Evolutionary conservation across 305 asterid genomes (phyloP).

Genomic region (Solanum hybrid): DNA sequence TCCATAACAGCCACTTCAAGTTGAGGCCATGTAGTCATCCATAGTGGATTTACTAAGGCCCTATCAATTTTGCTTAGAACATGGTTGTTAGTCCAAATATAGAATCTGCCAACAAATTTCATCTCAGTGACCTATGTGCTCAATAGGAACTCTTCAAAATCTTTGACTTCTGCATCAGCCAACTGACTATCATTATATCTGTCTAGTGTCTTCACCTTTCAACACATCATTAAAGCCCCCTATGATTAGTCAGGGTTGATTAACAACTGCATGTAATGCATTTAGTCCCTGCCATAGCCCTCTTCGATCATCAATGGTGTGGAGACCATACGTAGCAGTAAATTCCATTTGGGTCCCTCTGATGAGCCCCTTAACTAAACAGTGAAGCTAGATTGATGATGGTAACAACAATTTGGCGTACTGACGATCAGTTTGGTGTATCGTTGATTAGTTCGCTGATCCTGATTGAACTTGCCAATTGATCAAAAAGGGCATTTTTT

Average conservation of each 20-base stretch:
- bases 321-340: not conserved
- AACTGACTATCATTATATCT: not conserved
- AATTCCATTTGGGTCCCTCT: not conserved
- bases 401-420: not conserved
- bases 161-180: not conserved
- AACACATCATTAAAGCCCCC: not conserved
- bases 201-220: not conserved
- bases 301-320: not conserved
- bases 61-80: not conserved
- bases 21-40: not conserved
- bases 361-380: not conserved
- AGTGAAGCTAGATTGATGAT: not conserved
- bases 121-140: not conserved
- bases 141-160: not conserved
- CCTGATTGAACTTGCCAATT: not conserved
- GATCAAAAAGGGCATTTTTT: not conserved
- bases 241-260: not conserved
- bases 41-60: not conserved
- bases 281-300: not conserved
- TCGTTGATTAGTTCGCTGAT: not conserved
- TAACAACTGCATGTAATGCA: not conserved
- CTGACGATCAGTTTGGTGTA: not conserved
- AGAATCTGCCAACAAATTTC: not conserved
- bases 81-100: not conserved
- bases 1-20: not conserved